These are phyloP conservation scores for Aphanomyces astaci DNA, from an alignment of 352 stramenopile species.

Conservation along the genomic window DNA sequence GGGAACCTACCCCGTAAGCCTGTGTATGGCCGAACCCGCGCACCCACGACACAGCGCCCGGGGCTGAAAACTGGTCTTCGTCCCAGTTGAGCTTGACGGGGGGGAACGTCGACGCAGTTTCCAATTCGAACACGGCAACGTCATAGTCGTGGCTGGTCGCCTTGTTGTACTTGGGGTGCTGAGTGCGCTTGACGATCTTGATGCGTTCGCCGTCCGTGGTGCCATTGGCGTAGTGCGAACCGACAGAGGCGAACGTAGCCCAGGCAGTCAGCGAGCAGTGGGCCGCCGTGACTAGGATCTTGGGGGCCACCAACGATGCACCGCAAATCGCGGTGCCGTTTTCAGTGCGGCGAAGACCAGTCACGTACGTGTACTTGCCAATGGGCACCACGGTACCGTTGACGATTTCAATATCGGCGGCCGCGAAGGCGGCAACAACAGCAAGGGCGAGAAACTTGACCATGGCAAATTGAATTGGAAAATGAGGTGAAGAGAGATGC, in stretches of 20 bases:
- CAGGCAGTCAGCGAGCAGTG: not conserved
- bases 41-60: not conserved
- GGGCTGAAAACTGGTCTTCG: not conserved
- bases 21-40: not conserved
- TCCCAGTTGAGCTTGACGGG: not conserved
- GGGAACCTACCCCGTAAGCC: not conserved
- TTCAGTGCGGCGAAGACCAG: conserved; percentile 18
- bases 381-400: conserved; percentile 33
- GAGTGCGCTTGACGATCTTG: not conserved
- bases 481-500: not conserved
- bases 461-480: not conserved
- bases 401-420: conserved; percentile 27
- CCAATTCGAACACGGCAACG: not conserved
- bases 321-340: not conserved
- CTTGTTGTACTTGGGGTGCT: not conserved
- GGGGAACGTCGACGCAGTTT: not conserved
- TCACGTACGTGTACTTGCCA: conserved; percentile 29
- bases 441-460: not conserved
- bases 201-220: not conserved
- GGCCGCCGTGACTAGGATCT: not conserved
- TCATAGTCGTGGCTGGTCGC: not conserved
- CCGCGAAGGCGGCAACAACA: not conserved
- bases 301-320: not conserved
- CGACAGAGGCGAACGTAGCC: not conserved
- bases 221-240: conserved; percentile 29